These are phyloP conservation scores for Laburnicola sp. DNA, from an alignment of 2,329 filamentous ascomycete genomes.

Conservation along the genomic window DNA sequence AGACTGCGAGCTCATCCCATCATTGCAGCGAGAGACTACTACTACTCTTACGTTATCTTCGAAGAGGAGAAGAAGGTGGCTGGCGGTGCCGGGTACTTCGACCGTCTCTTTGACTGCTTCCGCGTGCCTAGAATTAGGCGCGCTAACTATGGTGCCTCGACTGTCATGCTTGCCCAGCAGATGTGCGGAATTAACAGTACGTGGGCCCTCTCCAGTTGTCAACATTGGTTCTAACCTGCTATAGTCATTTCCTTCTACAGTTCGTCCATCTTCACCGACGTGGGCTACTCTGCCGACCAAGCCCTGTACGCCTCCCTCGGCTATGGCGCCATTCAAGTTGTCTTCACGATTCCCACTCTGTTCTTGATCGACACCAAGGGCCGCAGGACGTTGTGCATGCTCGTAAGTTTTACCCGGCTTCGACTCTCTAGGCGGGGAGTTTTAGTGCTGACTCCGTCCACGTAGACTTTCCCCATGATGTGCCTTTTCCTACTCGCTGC, in stretches of 20 bases:
- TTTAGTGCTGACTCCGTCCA: background rate
- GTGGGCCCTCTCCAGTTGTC: conserved; percentile 64
- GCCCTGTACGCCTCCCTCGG: conserved; percentile 44
- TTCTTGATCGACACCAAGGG: conserved; percentile 47
- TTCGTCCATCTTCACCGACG: conserved; percentile 67
- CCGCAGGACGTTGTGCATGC: conserved; percentile 36
- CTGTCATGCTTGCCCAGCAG: conserved; percentile 47
- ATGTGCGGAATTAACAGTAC: conserved; percentile 62
- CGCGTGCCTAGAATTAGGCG: conserved; percentile 43
- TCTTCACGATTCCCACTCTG: conserved; percentile 43
- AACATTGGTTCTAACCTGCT: conserved; percentile 65
- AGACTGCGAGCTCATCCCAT: conserved; percentile 45
- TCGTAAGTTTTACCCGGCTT: conserved; percentile 14
- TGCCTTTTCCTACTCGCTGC: conserved; percentile 42
- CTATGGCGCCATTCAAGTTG: conserved; percentile 42
- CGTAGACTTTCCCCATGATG: conserved; percentile 42
- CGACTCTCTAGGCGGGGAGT: no score
- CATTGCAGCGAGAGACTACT: conserved; percentile 43
- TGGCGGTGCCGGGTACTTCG: conserved; percentile 41
- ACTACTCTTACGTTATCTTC: conserved; percentile 43
- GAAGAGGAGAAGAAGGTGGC: conserved; percentile 41
- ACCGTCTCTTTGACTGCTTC: conserved; percentile 55
- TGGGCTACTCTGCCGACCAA: conserved; percentile 31
- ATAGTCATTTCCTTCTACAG: conserved; percentile 81
- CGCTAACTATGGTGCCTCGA: conserved; percentile 46